Evolutionary conservation across 2,329 filamentous ascomycete species (phyloP).

Genomic region (Basipetospora sp.): DNA sequence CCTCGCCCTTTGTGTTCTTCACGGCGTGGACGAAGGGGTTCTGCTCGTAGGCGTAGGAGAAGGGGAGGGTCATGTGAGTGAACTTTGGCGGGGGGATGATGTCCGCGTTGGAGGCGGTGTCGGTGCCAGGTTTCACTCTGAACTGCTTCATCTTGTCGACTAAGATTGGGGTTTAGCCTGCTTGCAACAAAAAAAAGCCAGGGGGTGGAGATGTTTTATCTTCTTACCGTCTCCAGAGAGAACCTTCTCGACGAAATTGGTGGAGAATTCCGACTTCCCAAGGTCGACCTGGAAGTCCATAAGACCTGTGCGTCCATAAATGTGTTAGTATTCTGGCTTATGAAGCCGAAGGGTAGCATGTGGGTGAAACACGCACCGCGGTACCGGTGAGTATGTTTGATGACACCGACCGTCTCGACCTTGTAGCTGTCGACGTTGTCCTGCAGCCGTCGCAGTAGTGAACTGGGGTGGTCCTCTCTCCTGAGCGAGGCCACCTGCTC

Average conservation of each 20-base stretch:
- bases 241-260: constrained; percentile 55
- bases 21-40: constrained; percentile 61
- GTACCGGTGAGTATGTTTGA: constrained; percentile 75
- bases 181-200: too few relatives aligned
- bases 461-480: constrained; percentile 36
- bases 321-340: too few relatives aligned
- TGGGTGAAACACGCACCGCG: constrained; percentile 36
- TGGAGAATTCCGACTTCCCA: constrained; percentile 52
- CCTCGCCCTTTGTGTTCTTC: constrained; percentile 37
- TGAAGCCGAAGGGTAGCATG: neutral
- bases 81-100: constrained; percentile 70
- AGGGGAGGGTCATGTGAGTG: constrained; percentile 58
- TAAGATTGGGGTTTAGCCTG: constrained; percentile 18
- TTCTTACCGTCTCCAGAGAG: constrained; percentile 56
- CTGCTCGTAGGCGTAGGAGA: constrained; percentile 71
- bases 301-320: constrained; percentile 39
- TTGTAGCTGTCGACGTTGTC: constrained; percentile 56
- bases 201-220: too few relatives aligned
- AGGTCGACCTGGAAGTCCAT: constrained; percentile 78
- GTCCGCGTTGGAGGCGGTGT: constrained; percentile 45
- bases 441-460: constrained; percentile 47
- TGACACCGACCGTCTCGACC: constrained; percentile 54
- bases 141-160: constrained; percentile 45
- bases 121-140: constrained; percentile 48
- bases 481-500: constrained; percentile 26